These are phyloP conservation scores for Bjerkandera adusta DNA, from an alignment of 1,284 basidiomycete species.

Conservation along the genomic window DNA sequence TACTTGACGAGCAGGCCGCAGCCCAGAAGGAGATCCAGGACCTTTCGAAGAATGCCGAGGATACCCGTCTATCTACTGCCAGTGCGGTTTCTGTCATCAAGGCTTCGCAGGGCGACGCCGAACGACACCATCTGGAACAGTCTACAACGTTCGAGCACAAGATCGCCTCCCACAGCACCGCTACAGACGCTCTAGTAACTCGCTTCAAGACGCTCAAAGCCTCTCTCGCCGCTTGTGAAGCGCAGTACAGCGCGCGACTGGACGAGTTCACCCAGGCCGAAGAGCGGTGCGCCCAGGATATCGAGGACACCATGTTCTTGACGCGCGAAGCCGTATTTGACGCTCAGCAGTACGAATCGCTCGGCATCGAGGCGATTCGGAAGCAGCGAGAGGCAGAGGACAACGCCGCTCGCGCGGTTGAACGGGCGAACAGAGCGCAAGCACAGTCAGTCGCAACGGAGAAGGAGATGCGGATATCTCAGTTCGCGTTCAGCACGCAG, in stretches of 20 bases:
- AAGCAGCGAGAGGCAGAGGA: background rate
- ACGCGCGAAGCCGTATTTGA: background rate
- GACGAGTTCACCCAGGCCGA: background rate
- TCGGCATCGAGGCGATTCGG: background rate
- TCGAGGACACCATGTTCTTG: background rate
- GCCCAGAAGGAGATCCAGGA: no score
- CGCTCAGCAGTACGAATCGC: slow-evolving; percentile 1
- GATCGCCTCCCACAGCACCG: no score
- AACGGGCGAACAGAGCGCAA: background rate
- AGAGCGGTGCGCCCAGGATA: background rate
- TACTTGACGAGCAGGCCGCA: no score
- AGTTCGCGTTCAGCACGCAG: slow-evolving; percentile 1
- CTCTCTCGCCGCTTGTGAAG: no score
- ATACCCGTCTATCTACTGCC: no score
- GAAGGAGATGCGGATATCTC: slow-evolving; percentile 1
- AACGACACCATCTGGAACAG: no score
- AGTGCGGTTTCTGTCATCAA: no score
- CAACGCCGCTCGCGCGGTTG: background rate
- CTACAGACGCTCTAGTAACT: no score
- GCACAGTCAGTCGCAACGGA: background rate
- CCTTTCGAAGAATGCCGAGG: no score
- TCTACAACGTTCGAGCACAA: no score
- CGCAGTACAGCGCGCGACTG: background rate
- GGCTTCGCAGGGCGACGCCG: no score
- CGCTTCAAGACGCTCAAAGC: no score